Percentiles rank a stretch among this genome's conserved stretches.
phyloP scores from a whole-genome alignment of 345 rosid species.

The Hypericum perforatum region DNA sequence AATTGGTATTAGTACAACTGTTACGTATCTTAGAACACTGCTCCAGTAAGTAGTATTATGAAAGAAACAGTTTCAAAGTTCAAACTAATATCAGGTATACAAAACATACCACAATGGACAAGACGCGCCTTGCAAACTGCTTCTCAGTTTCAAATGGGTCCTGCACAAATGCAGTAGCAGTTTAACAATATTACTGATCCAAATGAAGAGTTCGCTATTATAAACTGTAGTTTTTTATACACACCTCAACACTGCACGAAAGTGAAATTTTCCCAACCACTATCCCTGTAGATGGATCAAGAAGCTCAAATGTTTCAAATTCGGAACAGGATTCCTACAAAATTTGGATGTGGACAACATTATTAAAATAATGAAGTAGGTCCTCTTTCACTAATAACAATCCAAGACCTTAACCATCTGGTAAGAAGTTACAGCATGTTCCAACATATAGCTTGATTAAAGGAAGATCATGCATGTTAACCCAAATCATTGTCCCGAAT shows the following conservation, averaged over 20 bases:
- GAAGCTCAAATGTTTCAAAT: constrained; percentile 40
- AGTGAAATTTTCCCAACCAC: constrained; percentile 58
- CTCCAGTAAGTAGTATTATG: neutral
- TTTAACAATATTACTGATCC: constrained; percentile 1
- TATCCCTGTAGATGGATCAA: constrained; percentile 50
- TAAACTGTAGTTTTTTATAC: constrained; percentile 4
- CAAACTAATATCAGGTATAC: neutral
- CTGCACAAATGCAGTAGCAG: constrained; percentile 30
- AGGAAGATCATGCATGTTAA: too few species aligned
- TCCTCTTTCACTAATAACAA: neutral
- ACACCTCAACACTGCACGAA: constrained; percentile 82
- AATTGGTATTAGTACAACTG: too few species aligned
- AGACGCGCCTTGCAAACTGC: constrained; percentile 71
- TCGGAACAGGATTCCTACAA: constrained; percentile 55
- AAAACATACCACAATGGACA: constrained; percentile 68
- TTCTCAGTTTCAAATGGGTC: constrained; percentile 88
- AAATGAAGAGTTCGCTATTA: neutral
- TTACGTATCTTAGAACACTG: too few species aligned
- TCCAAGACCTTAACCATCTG: too few species aligned
- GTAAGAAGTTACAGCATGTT: too few species aligned
- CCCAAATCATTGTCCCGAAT: too few species aligned
- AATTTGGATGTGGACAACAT: neutral
- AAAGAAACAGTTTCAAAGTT: neutral
- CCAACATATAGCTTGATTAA: too few species aligned
- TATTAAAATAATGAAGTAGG: neutral